These are phyloP conservation scores for Centrapalus pauciflorus DNA, from an alignment of 129 eudicot species.

Conservation along the genomic window DNA sequence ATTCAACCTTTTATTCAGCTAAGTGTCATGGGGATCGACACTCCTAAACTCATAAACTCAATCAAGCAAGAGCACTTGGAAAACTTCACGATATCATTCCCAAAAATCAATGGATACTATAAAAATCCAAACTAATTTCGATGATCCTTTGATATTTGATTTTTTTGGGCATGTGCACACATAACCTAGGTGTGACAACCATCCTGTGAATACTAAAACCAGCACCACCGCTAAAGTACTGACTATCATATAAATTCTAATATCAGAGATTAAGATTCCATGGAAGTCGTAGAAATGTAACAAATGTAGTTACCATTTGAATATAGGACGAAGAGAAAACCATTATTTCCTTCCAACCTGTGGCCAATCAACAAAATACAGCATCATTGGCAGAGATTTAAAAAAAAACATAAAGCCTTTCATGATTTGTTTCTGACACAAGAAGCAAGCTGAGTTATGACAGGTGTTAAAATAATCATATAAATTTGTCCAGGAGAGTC, in stretches of 20 bases:
- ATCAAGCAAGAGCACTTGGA: constrained; percentile 1
- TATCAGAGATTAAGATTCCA: neutral
- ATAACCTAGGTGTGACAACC: neutral
- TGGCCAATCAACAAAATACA: constrained; percentile 14
- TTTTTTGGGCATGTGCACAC: neutral
- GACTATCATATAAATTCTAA: neutral
- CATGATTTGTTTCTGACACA: neutral
- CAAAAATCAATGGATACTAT: neutral
- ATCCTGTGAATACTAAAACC: constrained; percentile 1
- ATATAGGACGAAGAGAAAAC: constrained; percentile 27
- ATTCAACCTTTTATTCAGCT: neutral
- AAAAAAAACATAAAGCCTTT: constrained; percentile 10
- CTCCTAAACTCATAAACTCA: neutral
- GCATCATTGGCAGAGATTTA: constrained; percentile 3
- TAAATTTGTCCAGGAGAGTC: neutral
- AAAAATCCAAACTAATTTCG: neutral
- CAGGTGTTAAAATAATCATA: neutral
- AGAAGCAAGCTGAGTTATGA: neutral
- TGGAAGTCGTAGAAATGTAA: neutral
- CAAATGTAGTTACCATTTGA: constrained; percentile 21
- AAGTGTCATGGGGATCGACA: too few relatives aligned
- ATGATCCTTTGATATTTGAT: neutral
- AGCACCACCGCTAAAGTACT: neutral
- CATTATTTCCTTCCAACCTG: constrained; percentile 34
- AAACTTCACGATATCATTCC: neutral